Evolutionary conservation across 73 alveolate species (phyloP).

Genomic region (Paramecium sexaurelia): DNA sequence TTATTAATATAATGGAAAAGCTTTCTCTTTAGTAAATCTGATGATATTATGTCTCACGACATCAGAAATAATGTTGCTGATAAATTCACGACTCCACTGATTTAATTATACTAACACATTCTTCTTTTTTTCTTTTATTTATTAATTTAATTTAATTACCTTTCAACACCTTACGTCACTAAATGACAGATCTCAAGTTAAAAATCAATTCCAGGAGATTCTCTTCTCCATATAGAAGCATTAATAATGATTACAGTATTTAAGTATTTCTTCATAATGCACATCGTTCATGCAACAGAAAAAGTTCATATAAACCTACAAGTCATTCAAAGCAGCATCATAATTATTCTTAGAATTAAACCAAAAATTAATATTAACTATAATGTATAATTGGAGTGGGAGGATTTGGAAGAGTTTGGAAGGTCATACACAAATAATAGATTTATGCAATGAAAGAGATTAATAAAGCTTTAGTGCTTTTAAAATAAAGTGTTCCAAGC

Average conservation of each 20-base stretch:
- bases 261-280: not conserved
- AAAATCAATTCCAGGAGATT: not conserved
- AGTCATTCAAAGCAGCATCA: not conserved
- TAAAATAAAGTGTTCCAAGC: conserved; percentile 76
- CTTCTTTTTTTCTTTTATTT: not conserved
- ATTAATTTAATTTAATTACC: not conserved
- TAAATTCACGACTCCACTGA: not conserved
- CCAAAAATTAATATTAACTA: conserved; percentile 42
- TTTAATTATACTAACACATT: not conserved
- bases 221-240: not conserved
- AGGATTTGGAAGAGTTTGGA: conserved; percentile 89
- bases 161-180: not conserved
- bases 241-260: not conserved
- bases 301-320: not conserved
- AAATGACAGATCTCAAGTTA: not conserved
- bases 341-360: not conserved
- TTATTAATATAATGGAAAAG: not conserved
- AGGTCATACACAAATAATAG: conserved; percentile 73
- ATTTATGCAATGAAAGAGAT: conserved; percentile 79
- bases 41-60: conserved; percentile 48
- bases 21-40: not conserved
- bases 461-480: conserved; percentile 75
- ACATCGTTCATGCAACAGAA: not conserved
- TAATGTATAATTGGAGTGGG: conserved; percentile 76
- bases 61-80: conserved; percentile 19